phyloP scores from a whole-genome alignment of 2,329 filamentous ascomycete genomes.

The Cladosporium sphaerospermum region DNA sequence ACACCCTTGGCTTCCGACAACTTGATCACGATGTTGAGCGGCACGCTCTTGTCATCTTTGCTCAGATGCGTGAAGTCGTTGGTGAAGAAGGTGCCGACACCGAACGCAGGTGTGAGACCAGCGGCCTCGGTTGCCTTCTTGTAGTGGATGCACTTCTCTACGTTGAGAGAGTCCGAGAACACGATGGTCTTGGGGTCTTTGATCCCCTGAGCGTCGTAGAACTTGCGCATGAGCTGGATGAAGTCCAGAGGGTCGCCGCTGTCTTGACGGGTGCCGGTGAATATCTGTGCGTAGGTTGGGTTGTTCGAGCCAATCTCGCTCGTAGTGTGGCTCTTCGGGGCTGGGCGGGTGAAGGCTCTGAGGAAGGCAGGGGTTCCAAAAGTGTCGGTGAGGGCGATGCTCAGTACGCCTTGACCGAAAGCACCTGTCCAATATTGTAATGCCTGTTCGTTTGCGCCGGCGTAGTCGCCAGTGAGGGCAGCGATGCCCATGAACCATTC shows the following conservation, averaged over 20 bases:
- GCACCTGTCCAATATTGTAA: slow-evolving; percentile 84
- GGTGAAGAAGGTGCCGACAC: slow-evolving; percentile 90
- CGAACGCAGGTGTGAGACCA: slow-evolving; percentile 82
- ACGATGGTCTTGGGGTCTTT: slow-evolving; percentile 80
- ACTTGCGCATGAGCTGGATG: slow-evolving; percentile 69
- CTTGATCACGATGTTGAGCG: slow-evolving; percentile 97
- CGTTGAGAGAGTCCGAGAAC: slow-evolving; percentile 91
- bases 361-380: slow-evolving; percentile 91
- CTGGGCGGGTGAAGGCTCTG: slow-evolving; percentile 68
- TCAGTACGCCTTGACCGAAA: slow-evolving; percentile 68
- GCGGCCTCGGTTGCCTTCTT: slow-evolving; percentile 73
- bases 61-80: slow-evolving; percentile 75
- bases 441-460: slow-evolving; percentile 74
- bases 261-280: slow-evolving; percentile 80
- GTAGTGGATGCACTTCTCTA: slow-evolving; percentile 86
- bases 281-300: slow-evolving; percentile 70
- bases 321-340: slow-evolving; percentile 30
- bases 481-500: slow-evolving; percentile 99
- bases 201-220: slow-evolving; percentile 72
- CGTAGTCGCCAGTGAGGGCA: slow-evolving; percentile 81
- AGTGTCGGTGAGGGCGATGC: slow-evolving; percentile 90
- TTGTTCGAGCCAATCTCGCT: slow-evolving; percentile 15
- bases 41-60: slow-evolving; percentile 75
- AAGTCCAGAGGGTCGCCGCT: slow-evolving; percentile 80
- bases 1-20: slow-evolving; percentile 76